Percentiles rank a stretch among this genome's conserved stretches.
These are phyloP conservation scores for Chaetomiaceae sp. DNA, from an alignment of 2,329 filamentous ascomycete genomes.

Conservation along the genomic window DNA sequence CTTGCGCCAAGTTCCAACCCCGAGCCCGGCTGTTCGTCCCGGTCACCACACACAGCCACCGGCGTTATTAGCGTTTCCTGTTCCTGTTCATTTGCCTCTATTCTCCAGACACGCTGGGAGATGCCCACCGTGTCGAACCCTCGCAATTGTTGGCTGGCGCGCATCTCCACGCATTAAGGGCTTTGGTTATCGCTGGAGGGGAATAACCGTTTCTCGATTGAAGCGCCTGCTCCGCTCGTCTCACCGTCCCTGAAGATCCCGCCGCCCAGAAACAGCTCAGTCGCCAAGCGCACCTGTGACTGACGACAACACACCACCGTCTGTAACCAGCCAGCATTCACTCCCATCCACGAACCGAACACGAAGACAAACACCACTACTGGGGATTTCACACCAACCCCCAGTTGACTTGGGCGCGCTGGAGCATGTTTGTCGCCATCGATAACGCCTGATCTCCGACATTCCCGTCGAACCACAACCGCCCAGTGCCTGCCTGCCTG, in stretches of 20 bases:
- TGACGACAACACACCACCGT: conserved; percentile 8
- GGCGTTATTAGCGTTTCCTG: neutral
- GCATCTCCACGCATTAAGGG: neutral
- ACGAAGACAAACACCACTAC: neutral
- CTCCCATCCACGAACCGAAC: neutral
- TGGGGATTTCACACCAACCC: neutral
- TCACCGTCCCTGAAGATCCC: conserved; percentile 1
- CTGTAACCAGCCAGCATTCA: neutral
- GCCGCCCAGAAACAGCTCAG: conserved; percentile 4
- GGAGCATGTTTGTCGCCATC: conserved; percentile 22
- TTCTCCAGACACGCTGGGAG: neutral
- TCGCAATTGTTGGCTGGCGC: neutral
- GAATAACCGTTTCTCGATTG: neutral
- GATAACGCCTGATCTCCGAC: conserved; percentile 14
- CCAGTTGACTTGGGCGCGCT: neutral
- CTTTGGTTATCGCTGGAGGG: neutral
- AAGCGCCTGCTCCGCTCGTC: neutral
- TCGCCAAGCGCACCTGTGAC: conserved; percentile 5
- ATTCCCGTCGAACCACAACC: conserved; percentile 14
- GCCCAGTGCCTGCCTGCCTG: conserved; percentile 10
- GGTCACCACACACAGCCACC: conserved; percentile 11
- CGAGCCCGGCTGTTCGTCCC: conserved; percentile 1
- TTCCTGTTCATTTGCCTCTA: neutral
- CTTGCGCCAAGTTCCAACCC: conserved; percentile 7
- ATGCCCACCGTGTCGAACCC: neutral